Percentiles rank a stretch among this genome's conserved stretches.
Conservation (phyloP, 495 filamentous ascomycete genomes). For the Penicillium atrosanguineum region DNA sequence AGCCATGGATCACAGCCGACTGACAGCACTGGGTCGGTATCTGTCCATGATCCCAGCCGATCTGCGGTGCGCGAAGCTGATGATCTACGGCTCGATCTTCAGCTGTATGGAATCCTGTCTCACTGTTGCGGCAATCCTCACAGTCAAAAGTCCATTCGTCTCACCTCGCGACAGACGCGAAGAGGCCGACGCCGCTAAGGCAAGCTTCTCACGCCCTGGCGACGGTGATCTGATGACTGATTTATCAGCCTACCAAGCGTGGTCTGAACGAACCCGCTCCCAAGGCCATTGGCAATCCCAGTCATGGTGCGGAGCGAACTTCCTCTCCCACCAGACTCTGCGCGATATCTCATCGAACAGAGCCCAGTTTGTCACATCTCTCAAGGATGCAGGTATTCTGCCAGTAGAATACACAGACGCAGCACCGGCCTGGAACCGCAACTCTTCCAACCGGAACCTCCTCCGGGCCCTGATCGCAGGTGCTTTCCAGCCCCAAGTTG, state of each 20-base stretch:
- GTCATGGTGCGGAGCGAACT: constrained; percentile 82
- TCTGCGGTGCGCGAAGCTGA: constrained; percentile 85
- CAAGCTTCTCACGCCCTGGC: constrained; percentile 61
- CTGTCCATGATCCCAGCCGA: constrained; percentile 93
- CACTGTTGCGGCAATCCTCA: constrained; percentile 88
- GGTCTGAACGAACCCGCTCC: constrained; percentile 60
- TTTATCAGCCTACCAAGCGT: constrained; percentile 77
- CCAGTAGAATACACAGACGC: constrained; percentile 47
- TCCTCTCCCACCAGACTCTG: constrained; percentile 78
- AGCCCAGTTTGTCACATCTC: constrained; percentile 77
- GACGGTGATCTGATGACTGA: constrained; percentile 90
- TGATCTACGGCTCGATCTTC: constrained; percentile 94
- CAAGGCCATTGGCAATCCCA: constrained; percentile 61
- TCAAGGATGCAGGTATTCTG: constrained; percentile 82
- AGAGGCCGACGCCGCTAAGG: constrained; percentile 72
- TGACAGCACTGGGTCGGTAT: constrained; percentile 89
- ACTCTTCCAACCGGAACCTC: constrained; percentile 56
- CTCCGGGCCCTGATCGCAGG: constrained; percentile 86
- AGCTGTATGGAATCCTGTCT: constrained; percentile 84
- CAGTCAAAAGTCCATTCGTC: constrained; percentile 79
- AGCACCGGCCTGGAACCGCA: constrained; percentile 44
- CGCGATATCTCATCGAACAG: constrained; percentile 84
- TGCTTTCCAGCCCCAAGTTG: constrained; percentile 87
- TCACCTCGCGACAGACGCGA: constrained; percentile 78
- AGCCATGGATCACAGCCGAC: constrained; percentile 75